Base-by-base conservation (phyloP, 2,329 filamentous ascomycete genomes). In the Clathrospora elynae region DNA sequence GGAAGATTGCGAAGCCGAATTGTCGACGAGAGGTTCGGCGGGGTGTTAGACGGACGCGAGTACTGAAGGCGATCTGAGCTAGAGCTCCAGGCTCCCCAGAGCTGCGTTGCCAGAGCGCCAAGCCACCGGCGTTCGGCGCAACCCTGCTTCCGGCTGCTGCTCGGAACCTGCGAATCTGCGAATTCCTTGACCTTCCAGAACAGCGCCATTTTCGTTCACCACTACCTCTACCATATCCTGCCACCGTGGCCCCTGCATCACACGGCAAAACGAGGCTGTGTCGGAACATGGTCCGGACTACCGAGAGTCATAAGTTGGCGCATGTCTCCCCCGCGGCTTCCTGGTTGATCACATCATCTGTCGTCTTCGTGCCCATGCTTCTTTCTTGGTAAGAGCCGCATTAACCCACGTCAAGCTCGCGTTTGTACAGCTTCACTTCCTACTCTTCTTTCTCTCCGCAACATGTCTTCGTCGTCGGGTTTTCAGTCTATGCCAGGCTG, bases 381-480 rank as follows among this genome's bases (percentile, higher is more conserved):
- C 34, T 17, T 37, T 43, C 12, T 45, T 49, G 50, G 55, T 62
- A 61, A 61, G 56, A 57, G 19, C 46, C 46, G 43, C 35, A 55
- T 55, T 57, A 52, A 61, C 46, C 26, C 46, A 13, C 29, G 22
- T 32, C 36, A 18, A 48, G 31, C 42, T 35, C 33, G 25, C 40
- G 24, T n/a, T 14, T 23, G 43, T 32, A 20, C 19, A 34, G 30
- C 17, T 23, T 38, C 13, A n/a, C n/a, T n/a, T n/a, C n/a, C n/a
- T n/a, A n/a, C n/a, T n/a, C n/a, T n/a, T n/a, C n/a, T n/a, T n/a
- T 17, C 16, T 13, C 35, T 26, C 23, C 24, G 14, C 32, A 43
- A 13, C 19, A 77, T 76, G 74, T 67, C 73, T 41, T 68, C 72
- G 28, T 71, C 73, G 11, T 67, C 66, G 13, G 67, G 64, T 34